These are phyloP conservation scores for Jimgerdemannia flammicorona DNA, from an alignment of 192 early-diverging fungal species.

Conservation along the genomic window DNA sequence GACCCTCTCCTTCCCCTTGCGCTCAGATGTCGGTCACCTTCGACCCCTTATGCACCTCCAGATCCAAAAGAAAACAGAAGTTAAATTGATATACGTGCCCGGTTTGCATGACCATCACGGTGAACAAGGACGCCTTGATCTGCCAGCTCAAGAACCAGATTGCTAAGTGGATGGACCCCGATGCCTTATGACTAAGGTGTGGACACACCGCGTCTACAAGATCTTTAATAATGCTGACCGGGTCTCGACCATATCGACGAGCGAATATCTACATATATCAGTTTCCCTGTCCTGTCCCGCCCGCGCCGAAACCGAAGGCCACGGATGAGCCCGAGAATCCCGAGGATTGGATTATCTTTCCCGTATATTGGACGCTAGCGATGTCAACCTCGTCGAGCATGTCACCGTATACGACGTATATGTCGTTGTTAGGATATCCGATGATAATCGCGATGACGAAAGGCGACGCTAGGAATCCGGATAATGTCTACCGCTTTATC, in stretches of 20 bases:
- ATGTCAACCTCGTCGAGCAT: background rate
- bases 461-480: constrained; percentile 28
- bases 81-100: constrained; percentile 48
- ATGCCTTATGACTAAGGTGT: constrained; percentile 49
- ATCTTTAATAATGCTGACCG: constrained; percentile 47
- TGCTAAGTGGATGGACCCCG: constrained; percentile 42
- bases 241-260: constrained; percentile 29
- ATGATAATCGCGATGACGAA: constrained; percentile 39
- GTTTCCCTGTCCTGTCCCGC: constrained; percentile 24
- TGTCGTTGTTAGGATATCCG: constrained; percentile 32
- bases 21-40: constrained; percentile 68
- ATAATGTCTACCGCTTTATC: constrained; percentile 34
- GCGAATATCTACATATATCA: constrained; percentile 31
- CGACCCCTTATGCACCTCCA: constrained; percentile 84
- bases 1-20: constrained; percentile 5
- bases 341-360: constrained; percentile 14
- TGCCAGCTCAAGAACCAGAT: constrained; percentile 55
- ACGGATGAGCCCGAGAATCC: constrained; percentile 19
- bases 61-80: constrained; percentile 47
- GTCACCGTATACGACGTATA: background rate
- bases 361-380: background rate
- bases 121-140: constrained; percentile 63
- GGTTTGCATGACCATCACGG: constrained; percentile 44
- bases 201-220: constrained; percentile 49
- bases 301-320: background rate